Evolutionary conservation across 192 early-diverging fungal genomes (phyloP).

Genomic region (Coemansia sp.): DNA sequence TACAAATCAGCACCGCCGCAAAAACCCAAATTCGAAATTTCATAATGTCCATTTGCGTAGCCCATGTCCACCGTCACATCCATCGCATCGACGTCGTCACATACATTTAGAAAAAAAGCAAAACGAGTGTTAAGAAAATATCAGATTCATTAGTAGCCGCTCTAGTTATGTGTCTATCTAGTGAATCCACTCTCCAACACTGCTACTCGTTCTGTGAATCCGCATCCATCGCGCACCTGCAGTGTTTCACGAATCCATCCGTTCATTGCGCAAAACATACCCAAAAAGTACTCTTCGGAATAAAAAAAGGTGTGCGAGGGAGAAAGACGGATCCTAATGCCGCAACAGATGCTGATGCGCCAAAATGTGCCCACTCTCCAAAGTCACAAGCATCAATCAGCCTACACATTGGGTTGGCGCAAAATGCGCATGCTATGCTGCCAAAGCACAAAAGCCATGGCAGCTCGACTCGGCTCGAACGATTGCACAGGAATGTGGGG

Average conservation of each 20-base stretch:
- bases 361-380: background rate
- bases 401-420: no score
- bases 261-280: constrained; percentile 2
- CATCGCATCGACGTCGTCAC: background rate
- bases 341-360: constrained; percentile 1
- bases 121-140: background rate
- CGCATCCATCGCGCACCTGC: constrained; percentile 10
- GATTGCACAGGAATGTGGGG: background rate
- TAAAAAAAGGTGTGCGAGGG: constrained; percentile 13
- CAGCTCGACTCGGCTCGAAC: background rate
- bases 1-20: background rate
- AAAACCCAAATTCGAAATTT: background rate
- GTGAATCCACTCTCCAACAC: background rate
- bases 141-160: constrained; percentile 5
- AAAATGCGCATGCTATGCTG: background rate
- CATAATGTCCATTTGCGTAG: background rate
- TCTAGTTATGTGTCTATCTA: background rate
- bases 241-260: background rate
- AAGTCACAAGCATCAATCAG: background rate
- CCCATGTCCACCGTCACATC: background rate
- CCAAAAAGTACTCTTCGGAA: constrained; percentile 5
- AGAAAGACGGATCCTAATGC: constrained; percentile 14
- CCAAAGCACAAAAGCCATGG: background rate
- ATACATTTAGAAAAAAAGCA: background rate
- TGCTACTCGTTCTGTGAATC: background rate